Conservation (phyloP, 345 rosid species). For the Hibiscus trionum region DNA sequence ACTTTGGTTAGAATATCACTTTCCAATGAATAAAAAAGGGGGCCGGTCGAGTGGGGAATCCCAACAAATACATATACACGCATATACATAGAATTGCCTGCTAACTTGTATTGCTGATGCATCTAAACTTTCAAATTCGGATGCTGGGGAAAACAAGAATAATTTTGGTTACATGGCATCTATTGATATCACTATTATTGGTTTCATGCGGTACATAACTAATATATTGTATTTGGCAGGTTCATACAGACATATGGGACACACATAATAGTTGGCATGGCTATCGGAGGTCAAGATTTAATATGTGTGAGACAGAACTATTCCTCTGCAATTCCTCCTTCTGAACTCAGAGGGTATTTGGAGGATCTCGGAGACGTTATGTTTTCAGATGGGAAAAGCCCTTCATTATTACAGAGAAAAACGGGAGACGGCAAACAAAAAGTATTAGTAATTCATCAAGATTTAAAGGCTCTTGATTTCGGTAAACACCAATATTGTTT, state of each 20-base stretch:
- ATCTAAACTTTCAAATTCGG: background rate
- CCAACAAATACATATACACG: background rate
- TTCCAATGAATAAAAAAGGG: background rate
- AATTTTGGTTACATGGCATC: background rate
- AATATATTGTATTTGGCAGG: conserved; percentile 37
- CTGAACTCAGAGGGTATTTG: conserved; percentile 53
- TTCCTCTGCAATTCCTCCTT: conserved; percentile 41
- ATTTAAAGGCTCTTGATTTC: background rate
- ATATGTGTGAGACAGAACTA: conserved; percentile 48
- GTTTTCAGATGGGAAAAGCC: conserved; percentile 57
- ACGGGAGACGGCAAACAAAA: conserved; percentile 38
- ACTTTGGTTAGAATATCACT: background rate
- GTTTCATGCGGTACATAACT: background rate
- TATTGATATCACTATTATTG: background rate
- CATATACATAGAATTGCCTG: background rate
- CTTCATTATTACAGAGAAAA: conserved; percentile 33
- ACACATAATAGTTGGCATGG: conserved; percentile 68
- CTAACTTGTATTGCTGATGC: background rate
- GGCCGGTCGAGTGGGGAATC: background rate
- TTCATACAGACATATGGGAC: conserved; percentile 65
- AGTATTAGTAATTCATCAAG: conserved; percentile 25
- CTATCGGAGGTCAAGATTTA: conserved; percentile 66
- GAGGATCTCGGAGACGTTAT: conserved; percentile 60
- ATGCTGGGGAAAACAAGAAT: background rate
- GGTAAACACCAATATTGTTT: conserved; percentile 1